Percentiles rank a stretch among this genome's conserved stretches.
These are phyloP conservation scores for Lagenidium giganteum DNA, from an alignment of 352 stramenopile species.

Conservation along the genomic window DNA sequence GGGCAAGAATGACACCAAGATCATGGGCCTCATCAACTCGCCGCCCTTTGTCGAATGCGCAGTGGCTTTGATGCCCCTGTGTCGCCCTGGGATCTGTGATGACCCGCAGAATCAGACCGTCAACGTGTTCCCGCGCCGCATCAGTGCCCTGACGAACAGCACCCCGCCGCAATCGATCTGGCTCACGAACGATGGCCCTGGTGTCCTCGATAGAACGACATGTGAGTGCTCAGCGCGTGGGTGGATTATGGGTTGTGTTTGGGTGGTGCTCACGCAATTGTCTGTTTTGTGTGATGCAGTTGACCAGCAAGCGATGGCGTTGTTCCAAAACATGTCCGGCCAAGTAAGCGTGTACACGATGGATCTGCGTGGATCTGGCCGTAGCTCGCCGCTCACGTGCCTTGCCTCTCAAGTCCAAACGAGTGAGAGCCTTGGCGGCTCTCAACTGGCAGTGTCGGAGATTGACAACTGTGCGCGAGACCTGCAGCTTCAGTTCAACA, in stretches of 20 bases:
- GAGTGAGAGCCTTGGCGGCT: not conserved
- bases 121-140: conserved; percentile 18
- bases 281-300: not conserved
- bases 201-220: too few relatives aligned
- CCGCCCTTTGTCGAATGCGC: too few relatives aligned
- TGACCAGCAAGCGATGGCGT: too few relatives aligned
- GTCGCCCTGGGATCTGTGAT: conserved; percentile 12
- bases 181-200: too few relatives aligned
- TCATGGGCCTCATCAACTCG: too few relatives aligned
- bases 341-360: conserved; percentile 21
- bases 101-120: conserved; percentile 11
- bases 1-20: too few relatives aligned
- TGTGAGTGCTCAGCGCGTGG: too few relatives aligned
- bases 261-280: not conserved
- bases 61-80: conserved; percentile 16
- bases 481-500: conserved; percentile 7
- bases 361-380: conserved; percentile 21
- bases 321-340: conserved; percentile 4
- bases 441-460: conserved; percentile 7
- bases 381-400: conserved; percentile 16
- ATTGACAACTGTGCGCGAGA: conserved; percentile 4
- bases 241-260: not conserved
- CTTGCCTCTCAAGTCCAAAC: conserved; percentile 9
- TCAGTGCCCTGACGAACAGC: conserved; percentile 5
- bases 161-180: conserved; percentile 11